phyloP scores from a whole-genome alignment of 305 asterid species.

The Striga hermonthica region DNA sequence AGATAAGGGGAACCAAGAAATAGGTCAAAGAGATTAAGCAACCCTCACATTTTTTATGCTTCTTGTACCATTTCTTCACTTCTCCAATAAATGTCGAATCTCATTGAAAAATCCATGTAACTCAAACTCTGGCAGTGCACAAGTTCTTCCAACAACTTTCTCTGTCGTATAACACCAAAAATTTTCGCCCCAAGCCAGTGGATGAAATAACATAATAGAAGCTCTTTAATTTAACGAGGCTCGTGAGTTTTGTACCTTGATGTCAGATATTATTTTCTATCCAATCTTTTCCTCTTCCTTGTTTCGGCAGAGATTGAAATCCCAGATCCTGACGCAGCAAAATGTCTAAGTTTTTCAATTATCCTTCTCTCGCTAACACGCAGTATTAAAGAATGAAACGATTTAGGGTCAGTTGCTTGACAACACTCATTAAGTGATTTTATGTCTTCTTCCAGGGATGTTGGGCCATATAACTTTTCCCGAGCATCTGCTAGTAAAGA shows the following conservation, averaged over 20 bases:
- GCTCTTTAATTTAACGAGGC: neutral
- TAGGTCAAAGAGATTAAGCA: too few species aligned
- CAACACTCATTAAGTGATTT: conserved; percentile 40
- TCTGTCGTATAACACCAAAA: neutral
- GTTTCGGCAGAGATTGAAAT: conserved; percentile 20
- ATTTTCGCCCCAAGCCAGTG: neutral
- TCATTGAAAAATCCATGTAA: neutral
- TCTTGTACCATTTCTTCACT: neutral
- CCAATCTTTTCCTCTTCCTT: conserved; percentile 33
- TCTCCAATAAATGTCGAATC: conserved; percentile 3
- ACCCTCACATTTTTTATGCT: neutral
- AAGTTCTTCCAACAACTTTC: neutral
- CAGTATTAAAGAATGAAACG: conserved; percentile 62
- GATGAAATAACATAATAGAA: neutral
- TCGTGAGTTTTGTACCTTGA: neutral
- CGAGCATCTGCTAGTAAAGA: conserved; percentile 65
- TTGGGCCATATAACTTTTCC: conserved; percentile 57
- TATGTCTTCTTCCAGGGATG: conserved; percentile 54
- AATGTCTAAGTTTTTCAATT: conserved; percentile 56
- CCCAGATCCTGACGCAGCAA: conserved; percentile 39
- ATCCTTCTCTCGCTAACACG: conserved; percentile 85
- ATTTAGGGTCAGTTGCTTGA: conserved; percentile 40
- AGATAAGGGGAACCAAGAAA: too few species aligned
- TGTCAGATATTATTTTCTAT: conserved; percentile 2
- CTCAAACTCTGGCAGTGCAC: too few species aligned